Percentiles rank a stretch among this genome's conserved stretches.
Evolutionary conservation across 2,329 filamentous ascomycete species (phyloP).

Genomic region (Colletotrichum tofieldiae): DNA sequence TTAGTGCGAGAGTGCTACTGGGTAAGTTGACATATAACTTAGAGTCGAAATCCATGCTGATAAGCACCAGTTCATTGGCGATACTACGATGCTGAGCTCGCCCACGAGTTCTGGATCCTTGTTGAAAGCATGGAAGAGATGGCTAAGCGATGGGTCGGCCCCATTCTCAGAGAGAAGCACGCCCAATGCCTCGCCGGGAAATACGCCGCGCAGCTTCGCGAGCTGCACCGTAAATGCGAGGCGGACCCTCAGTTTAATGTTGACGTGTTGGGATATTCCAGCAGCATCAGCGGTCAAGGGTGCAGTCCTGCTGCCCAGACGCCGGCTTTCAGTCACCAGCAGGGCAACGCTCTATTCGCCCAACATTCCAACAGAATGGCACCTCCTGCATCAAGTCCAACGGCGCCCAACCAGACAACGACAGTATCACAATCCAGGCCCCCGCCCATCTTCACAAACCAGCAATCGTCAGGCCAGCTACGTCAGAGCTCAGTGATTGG

Average conservation of each 20-base stretch:
- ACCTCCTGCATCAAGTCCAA: not conserved
- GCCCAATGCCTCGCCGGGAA: conserved; percentile 44
- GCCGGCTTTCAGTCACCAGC: conserved; percentile 32
- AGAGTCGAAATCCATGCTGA: not conserved
- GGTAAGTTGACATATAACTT: conserved; percentile 3
- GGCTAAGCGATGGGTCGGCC: conserved; percentile 49
- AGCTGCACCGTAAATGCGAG: conserved; percentile 39
- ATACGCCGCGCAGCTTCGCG: conserved; percentile 44
- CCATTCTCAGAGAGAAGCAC: conserved; percentile 21
- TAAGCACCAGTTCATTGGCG: conserved; percentile 49
- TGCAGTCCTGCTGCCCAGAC: conserved; percentile 32
- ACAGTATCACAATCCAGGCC: conserved; percentile 5
- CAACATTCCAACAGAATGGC: not conserved
- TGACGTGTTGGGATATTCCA: conserved; percentile 45
- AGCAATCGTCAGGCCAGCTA: conserved; percentile 18
- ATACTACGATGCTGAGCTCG: conserved; percentile 45
- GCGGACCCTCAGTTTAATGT: conserved; percentile 37
- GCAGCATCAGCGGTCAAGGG: conserved; percentile 25
- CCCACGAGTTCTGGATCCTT: conserved; percentile 49
- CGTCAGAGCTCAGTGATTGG: conserved; percentile 27
- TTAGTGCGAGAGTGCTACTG: conserved; percentile 61
- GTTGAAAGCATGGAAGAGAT: conserved; percentile 51
- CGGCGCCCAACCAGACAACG: not conserved
- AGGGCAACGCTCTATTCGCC: conserved; percentile 26
- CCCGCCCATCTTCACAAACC: conserved; percentile 12